Conservation (phyloP, 768 basidiomycete genomes). For the Lyophyllum decastes region DNA sequence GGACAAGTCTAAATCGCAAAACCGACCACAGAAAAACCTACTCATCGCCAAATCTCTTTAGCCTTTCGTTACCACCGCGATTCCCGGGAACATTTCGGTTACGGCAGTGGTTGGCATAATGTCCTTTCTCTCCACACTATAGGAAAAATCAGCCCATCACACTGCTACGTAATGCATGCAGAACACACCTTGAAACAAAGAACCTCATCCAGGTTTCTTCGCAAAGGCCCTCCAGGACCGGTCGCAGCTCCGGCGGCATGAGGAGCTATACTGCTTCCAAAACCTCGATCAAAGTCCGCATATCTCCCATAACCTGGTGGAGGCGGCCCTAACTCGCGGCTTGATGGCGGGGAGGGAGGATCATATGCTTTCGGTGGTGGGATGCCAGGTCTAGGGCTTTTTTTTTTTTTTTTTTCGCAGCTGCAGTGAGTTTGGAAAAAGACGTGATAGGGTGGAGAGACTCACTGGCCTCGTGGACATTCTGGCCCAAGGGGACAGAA, state of each 20-base stretch:
- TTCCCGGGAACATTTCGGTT: constrained; percentile 92
- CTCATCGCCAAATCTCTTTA: constrained; percentile 40
- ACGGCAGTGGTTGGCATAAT: constrained; percentile 93
- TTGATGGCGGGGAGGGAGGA: constrained; percentile 72
- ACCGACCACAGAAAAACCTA: not conserved
- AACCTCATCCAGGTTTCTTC: constrained; percentile 82
- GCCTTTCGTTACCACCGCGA: constrained; percentile 75
- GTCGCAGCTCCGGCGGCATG: constrained; percentile 23
- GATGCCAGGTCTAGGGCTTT: constrained; percentile 63
- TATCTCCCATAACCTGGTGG: constrained; percentile 90
- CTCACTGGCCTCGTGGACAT: constrained; percentile 88
- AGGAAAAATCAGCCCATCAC: constrained; percentile 10
- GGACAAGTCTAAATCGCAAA: not conserved
- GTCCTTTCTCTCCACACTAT: constrained; percentile 89
- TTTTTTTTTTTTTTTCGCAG: constrained; percentile 36
- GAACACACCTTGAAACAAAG: constrained; percentile 79
- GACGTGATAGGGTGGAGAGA: constrained; percentile 21
- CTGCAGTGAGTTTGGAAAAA: constrained; percentile 10
- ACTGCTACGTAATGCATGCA: not conserved
- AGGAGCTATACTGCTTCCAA: constrained; percentile 35
- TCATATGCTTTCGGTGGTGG: constrained; percentile 40
- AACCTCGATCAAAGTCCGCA: constrained; percentile 67
- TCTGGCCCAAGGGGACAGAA: constrained; percentile 91
- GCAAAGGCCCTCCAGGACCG: constrained; percentile 35
- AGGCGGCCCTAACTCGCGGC: constrained; percentile 84